Evolutionary conservation across 371 early-diverging fungal genomes (phyloP).

Genomic region (Mortierella sp.): DNA sequence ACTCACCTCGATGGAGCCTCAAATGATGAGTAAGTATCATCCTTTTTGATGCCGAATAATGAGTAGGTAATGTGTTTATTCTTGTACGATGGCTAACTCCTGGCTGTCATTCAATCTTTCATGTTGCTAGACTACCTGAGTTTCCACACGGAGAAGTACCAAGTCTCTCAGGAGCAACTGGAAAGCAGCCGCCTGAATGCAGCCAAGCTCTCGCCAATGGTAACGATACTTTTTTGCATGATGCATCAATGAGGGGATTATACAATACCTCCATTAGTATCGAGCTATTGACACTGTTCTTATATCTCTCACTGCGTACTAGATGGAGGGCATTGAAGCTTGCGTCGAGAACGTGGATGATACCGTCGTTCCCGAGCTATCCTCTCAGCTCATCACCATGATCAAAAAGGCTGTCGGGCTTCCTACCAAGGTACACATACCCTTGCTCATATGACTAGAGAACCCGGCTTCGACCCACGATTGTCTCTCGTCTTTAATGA

Average conservation of each 20-base stretch:
- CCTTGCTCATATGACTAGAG: conserved; percentile 24
- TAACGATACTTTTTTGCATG: conserved; percentile 33
- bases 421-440: conserved; percentile 84
- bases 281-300: not conserved
- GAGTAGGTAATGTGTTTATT: not conserved
- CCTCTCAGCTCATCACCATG: conserved; percentile 76
- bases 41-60: not conserved
- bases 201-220: conserved; percentile 82
- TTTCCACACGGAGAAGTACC: conserved; percentile 91
- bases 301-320: not conserved
- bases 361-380: conserved; percentile 71
- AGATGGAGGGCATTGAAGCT: conserved; percentile 86
- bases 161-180: conserved; percentile 90
- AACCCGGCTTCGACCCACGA: too few species aligned
- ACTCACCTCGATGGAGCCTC: conserved; percentile 83
- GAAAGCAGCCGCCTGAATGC: conserved; percentile 81
- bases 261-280: not conserved
- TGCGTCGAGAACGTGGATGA: conserved; percentile 84
- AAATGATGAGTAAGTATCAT: conserved; percentile 70
- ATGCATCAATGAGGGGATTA: not conserved
- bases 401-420: conserved; percentile 90
- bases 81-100: not conserved
- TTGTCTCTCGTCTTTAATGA: too few species aligned
- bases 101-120: not conserved
- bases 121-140: conserved; percentile 80